Percentiles rank a stretch among this genome's conserved stretches.
phyloP scores from a whole-genome alignment of 805 yeast species.

The Candida pseudofarinosa region DNA sequence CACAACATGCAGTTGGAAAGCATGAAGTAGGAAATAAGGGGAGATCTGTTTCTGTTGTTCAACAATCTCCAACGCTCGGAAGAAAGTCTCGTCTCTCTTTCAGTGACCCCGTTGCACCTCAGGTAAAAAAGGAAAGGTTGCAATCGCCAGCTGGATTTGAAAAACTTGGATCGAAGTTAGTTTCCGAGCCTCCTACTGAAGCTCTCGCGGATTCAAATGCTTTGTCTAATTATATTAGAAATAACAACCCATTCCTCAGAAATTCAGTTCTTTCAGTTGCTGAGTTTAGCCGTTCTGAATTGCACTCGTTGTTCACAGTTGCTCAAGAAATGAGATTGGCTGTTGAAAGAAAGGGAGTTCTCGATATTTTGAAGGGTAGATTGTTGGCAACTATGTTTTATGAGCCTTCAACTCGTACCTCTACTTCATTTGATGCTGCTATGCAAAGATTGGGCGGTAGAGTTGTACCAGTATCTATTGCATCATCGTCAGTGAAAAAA shows the following conservation, averaged over 20 bases:
- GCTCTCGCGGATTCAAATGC: slow-evolving; percentile 77
- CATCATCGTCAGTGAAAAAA: slow-evolving; percentile 91
- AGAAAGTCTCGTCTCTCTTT: slow-evolving; percentile 35
- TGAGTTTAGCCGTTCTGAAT: slow-evolving; percentile 80
- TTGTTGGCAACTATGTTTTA: slow-evolving; percentile 92
- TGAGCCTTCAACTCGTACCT: slow-evolving; percentile 97
- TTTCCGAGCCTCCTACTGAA: slow-evolving; percentile 68
- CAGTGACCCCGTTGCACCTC: slow-evolving; percentile 33
- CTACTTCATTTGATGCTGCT: slow-evolving; percentile 96
- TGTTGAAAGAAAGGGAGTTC: slow-evolving; percentile 93
- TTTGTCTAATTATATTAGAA: slow-evolving; percentile 68
- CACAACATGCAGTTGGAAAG: slow-evolving; percentile 58
- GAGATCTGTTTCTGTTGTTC: slow-evolving; percentile 32
- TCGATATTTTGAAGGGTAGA: slow-evolving; percentile 86
- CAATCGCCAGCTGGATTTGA: slow-evolving; percentile 45
- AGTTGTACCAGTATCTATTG: slow-evolving; percentile 81
- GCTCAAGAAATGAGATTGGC: slow-evolving; percentile 98
- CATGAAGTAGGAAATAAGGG: slow-evolving; percentile 39
- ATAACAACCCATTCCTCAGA: slow-evolving; percentile 86
- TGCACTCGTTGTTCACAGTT: slow-evolving; percentile 90
- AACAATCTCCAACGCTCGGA: slow-evolving; percentile 38
- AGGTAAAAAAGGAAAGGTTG: slow-evolving; percentile 36
- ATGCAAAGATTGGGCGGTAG: slow-evolving; percentile 99
- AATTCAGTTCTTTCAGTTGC: slow-evolving; percentile 84
- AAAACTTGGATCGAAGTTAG: slow-evolving; percentile 59